Evolutionary conservation across 257 asterid genomes (phyloP).

Genomic region (Haberlea rhodopensis): DNA sequence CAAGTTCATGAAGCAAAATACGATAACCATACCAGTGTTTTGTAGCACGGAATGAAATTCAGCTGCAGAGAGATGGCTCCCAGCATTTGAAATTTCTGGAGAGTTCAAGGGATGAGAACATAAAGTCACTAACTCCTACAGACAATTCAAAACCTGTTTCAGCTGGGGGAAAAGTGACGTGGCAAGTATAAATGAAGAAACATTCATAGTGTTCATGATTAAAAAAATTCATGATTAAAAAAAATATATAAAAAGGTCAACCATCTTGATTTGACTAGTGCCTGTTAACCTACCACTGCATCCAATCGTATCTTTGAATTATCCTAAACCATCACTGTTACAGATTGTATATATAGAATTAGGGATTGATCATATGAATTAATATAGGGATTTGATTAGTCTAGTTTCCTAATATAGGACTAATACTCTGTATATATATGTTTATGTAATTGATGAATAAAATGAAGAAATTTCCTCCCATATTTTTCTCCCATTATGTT

Average conservation of each 20-base stretch:
- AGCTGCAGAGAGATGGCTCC: conserved; percentile 82
- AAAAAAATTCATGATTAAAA: too few relatives aligned
- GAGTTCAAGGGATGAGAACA: conserved; percentile 73
- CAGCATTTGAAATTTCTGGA: conserved; percentile 81
- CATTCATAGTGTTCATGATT: not conserved
- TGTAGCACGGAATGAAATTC: conserved; percentile 85
- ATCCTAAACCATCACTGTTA: too few relatives aligned
- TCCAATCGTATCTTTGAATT: too few relatives aligned
- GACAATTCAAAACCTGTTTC: conserved; percentile 41
- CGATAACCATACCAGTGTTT: conserved; percentile 54
- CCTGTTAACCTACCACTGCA: too few relatives aligned
- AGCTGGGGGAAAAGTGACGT: conserved; percentile 36
- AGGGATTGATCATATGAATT: too few relatives aligned
- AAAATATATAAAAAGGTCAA: not conserved
- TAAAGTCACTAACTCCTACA: conserved; percentile 88
- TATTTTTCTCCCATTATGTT: too few relatives aligned
- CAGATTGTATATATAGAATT: too few relatives aligned
- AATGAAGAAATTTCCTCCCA: too few relatives aligned
- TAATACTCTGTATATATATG: too few relatives aligned
- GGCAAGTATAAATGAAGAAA: not conserved
- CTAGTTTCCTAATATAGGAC: too few relatives aligned
- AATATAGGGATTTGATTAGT: too few relatives aligned
- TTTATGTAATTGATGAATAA: too few relatives aligned
- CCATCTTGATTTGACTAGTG: not conserved
- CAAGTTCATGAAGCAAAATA: conserved; percentile 20